These are phyloP conservation scores for Podospora comata DNA, from an alignment of 495 filamentous ascomycete species.

Conservation along the genomic window DNA sequence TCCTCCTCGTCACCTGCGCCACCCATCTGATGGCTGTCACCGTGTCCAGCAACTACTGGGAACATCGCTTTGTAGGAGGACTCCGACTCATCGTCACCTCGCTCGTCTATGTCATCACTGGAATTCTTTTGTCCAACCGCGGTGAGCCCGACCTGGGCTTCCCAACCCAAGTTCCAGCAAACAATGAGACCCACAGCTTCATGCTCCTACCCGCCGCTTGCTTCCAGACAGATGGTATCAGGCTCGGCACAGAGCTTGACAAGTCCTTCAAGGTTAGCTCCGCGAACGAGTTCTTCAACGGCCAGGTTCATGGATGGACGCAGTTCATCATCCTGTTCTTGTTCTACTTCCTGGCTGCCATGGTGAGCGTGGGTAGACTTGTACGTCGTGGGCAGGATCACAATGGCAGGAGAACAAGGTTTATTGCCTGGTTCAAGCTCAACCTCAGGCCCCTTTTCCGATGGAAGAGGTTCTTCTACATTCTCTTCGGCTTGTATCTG, in stretches of 20 bases:
- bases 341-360: constrained; percentile 29
- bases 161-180: constrained; percentile 27
- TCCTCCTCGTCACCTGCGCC: constrained; percentile 40
- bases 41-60: constrained; percentile 38
- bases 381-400: constrained; percentile 25
- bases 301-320: constrained; percentile 33
- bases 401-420: constrained; percentile 16
- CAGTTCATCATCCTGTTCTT: constrained; percentile 32
- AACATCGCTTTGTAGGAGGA: constrained; percentile 27
- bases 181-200: constrained; percentile 21
- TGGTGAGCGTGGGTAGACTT: constrained; percentile 24
- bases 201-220: constrained; percentile 36
- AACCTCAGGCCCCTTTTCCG: constrained; percentile 11
- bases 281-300: constrained; percentile 19
- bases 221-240: constrained; percentile 25
- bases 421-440: constrained; percentile 6
- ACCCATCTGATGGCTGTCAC: constrained; percentile 40
- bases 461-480: constrained; percentile 20
- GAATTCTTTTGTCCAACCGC: constrained; percentile 32
- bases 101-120: constrained; percentile 30
- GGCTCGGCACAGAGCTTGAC: constrained; percentile 15
- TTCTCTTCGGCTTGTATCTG: constrained; percentile 30
- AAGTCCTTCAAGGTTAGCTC: constrained; percentile 18
- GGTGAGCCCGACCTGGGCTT: constrained; percentile 25
- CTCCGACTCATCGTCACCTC: constrained; percentile 30